Base-by-base conservation (phyloP, 768 basidiomycete genomes). In the Panaeolus papilionaceus region DNA sequence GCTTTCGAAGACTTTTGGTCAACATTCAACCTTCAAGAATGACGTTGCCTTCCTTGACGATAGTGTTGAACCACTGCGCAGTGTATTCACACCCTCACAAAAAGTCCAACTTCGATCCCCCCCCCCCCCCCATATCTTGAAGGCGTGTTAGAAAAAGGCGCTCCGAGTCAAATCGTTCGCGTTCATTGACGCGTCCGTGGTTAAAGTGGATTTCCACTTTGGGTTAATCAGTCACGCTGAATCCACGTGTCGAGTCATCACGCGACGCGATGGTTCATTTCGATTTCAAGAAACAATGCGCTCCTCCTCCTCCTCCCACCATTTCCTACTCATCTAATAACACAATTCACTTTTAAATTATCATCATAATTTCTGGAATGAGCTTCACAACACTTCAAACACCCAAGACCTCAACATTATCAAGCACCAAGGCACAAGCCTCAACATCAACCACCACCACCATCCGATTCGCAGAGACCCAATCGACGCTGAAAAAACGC, bases 311-410 rank as follows among this genome's bases (percentile, higher is more conserved):
- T 14, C 54, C 20, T 26, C 10, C 26, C 20, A 51, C 49, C 49
- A 51, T 26, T 3, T 28, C 7, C 16, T 20, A 23, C 47, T 5
- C 23, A 3, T 51, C 47, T 6, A 51, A 51, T 51, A 49, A 49
- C 47, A 49, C 47, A 49, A 14, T 49, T 23, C 20, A 23, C 3
- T 49, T 33, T 33, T n/a, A n/a, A n/a, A n/a, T n/a, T n/a, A n/a
- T n/a, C n/a, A n/a, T n/a, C n/a, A n/a, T n/a, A n/a, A n/a, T n/a
- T n/a, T n/a, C n/a, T n/a, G n/a, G n/a, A n/a, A n/a, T 58, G 54
- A 58, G 54, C 33, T 14, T 58, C 7, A 58, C 54, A 16, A 33
- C 54, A 16, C 54, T 58, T 58, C 54, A 58, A 33, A 58, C 54
- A 37, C 54, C 54, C 54, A 58, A 58, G 54, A 37, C 3, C 4